Evolutionary conservation across 768 basidiomycete genomes (phyloP).

Genomic region (Leccinum sublutescens): DNA sequence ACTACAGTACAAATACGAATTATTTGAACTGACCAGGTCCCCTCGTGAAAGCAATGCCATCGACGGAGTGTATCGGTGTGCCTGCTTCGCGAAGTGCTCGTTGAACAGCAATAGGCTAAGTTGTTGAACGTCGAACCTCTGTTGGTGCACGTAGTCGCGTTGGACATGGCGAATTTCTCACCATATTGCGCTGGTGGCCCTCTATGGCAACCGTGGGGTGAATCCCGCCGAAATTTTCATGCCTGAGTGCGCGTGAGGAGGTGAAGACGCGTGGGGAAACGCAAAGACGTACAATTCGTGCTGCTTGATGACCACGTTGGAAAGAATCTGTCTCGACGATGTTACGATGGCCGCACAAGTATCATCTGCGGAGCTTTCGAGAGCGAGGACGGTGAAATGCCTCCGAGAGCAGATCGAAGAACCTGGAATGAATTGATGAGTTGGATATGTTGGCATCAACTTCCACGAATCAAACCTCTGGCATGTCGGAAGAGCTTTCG

Average conservation of each 20-base stretch:
- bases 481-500: background rate
- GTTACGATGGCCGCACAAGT: constrained; percentile 87
- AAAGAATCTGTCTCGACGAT: constrained; percentile 64
- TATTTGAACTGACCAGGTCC: constrained; percentile 60
- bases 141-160: background rate
- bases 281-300: constrained; percentile 48
- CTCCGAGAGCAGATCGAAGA: background rate
- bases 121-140: background rate
- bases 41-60: constrained; percentile 89
- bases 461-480: background rate
- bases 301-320: constrained; percentile 88
- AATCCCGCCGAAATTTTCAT: constrained; percentile 57
- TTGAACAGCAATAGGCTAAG: constrained; percentile 70
- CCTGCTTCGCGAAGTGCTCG: constrained; percentile 66
- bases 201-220: constrained; percentile 74
- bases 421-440: background rate
- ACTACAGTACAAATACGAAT: background rate
- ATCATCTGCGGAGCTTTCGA: constrained; percentile 93
- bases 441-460: background rate
- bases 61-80: constrained; percentile 58
- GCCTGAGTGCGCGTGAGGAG: constrained; percentile 10
- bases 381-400: constrained; percentile 62
- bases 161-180: constrained; percentile 17
- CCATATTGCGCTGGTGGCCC: constrained; percentile 80
- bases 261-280: background rate